Evolutionary conservation across 768 basidiomycete species (phyloP), one percentile per base, ranked within the genome.

Genomic region (Amanita phalloides): DNA sequence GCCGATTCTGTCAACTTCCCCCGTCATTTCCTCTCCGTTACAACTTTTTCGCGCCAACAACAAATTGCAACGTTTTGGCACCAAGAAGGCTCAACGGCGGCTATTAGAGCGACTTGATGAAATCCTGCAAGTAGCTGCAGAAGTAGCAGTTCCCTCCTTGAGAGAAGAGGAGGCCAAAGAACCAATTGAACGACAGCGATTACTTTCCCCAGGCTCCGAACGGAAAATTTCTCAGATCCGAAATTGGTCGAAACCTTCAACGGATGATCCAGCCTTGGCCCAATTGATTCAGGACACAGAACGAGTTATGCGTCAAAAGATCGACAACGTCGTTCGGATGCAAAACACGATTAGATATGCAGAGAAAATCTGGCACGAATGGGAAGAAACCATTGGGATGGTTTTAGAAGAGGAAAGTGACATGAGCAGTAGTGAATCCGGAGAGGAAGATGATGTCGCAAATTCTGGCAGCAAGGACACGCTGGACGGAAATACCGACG

Each of bases 311-410:
- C 76, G 90, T 30, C 85, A 90, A 67, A 99, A 99, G 74, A 79
- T 93, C 56, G 93, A 94, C 65, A 92, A 86, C 57, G 90, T 97
- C 45, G 87, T 91, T 56, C 83, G 96, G 36, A 83, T 99, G 82
- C 90, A 95, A 67, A 96, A 95, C 62, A 97, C 93, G 17, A 93
- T 99, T 58, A 77, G 90, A 49, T 98, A 98, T 66, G 84, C 92
- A 37, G 96, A 98, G 72, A 95, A 94, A 70, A 89, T 96, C 28
- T 84, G 95, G 71, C 86, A 86, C 60, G 96, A 98, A 68, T 98
- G 95, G 94, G 87, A 97, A 67, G 86, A 89, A 61, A 82, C 80
- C 58, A 85, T 96, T 11, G 85, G 82, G 54, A 76, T 80, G 58
- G 77, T 74, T 38, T 66, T 94, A 32, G 76, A 76, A 3, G 69